Conservation (phyloP, 352 stramenopile genomes). For the Pythium sp. region DNA sequence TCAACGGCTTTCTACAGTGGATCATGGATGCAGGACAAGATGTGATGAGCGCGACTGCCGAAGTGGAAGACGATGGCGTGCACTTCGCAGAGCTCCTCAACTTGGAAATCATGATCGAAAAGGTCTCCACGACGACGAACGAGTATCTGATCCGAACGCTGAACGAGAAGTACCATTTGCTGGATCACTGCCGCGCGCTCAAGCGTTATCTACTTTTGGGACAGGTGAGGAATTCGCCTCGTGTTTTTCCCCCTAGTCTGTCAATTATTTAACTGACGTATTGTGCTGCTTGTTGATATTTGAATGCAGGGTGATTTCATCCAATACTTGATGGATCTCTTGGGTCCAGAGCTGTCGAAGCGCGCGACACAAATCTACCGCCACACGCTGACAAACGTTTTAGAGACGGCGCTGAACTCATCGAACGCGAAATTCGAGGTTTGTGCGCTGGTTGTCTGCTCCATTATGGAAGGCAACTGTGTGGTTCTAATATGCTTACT, state of each 20-base stretch:
- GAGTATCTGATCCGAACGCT: constrained; percentile 90
- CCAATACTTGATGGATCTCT: constrained; percentile 93
- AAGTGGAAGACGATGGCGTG: constrained; percentile 52
- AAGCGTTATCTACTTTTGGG: constrained; percentile 98
- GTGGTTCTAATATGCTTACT: not conserved
- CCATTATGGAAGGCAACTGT: not conserved
- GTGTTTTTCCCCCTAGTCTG: not conserved
- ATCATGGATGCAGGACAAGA: constrained; percentile 64
- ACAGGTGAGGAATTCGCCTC: constrained; percentile 55
- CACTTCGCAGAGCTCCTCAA: constrained; percentile 71
- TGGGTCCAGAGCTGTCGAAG: constrained; percentile 90
- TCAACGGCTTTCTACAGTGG: constrained; percentile 34
- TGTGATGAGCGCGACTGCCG: constrained; percentile 36
- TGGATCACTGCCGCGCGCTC: constrained; percentile 94
- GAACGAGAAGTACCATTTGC: constrained; percentile 91
- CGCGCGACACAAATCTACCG: constrained; percentile 91
- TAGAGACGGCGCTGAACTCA: constrained; percentile 93
- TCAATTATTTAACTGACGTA: not conserved
- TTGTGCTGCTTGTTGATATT: not conserved
- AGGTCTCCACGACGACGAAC: constrained; percentile 82
- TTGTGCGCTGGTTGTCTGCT: constrained; percentile 9
- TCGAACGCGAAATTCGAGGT: constrained; percentile 96
- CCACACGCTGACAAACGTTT: constrained; percentile 93
- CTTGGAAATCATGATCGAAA: constrained; percentile 75
- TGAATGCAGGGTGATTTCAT: constrained; percentile 94